A percentile compares a stretch with the other conserved stretches of the same genome.
Conservation (phyloP, 2,329 filamentous ascomycete species). For the Colletotrichum echinochloae region DNA sequence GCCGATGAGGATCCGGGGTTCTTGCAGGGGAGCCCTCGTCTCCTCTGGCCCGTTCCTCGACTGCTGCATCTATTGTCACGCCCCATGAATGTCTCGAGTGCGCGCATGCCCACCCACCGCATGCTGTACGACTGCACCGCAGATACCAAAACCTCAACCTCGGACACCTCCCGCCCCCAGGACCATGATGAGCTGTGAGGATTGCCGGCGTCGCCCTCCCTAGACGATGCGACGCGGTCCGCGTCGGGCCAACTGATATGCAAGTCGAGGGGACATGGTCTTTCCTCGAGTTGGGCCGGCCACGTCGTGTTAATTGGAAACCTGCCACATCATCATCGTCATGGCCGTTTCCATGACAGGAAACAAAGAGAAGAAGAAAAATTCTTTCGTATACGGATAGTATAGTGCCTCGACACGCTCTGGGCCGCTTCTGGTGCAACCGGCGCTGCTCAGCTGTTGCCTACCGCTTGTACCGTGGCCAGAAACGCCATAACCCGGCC, state of each 20-base stretch:
- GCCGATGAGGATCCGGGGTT: constrained; percentile 16
- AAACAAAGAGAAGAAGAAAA: not conserved
- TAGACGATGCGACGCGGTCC: not conserved
- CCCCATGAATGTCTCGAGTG: not conserved
- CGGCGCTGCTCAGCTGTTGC: not conserved
- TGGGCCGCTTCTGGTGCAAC: constrained; percentile 7
- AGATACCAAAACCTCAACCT: not conserved
- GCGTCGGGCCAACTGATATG: not conserved
- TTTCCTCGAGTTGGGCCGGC: not conserved
- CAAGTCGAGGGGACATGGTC: not conserved
- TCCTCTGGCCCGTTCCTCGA: not conserved
- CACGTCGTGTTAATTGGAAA: constrained; percentile 3
- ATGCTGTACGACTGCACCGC: not conserved
- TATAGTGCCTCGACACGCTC: constrained; percentile 9
- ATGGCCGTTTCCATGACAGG: not conserved
- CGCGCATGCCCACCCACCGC: not conserved
- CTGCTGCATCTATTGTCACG: not conserved
- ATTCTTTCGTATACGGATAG: not conserved
- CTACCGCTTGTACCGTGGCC: constrained; percentile 6
- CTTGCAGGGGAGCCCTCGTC: not conserved
- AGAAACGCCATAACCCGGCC: constrained; percentile 5
- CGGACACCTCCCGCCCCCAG: not conserved
- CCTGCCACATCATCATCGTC: constrained; percentile 3
- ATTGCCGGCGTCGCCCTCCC: not conserved
- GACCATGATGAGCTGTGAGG: not conserved